Base-by-base conservation (phyloP, 345 rosid species). In the Aquilaria malaccensis region DNA sequence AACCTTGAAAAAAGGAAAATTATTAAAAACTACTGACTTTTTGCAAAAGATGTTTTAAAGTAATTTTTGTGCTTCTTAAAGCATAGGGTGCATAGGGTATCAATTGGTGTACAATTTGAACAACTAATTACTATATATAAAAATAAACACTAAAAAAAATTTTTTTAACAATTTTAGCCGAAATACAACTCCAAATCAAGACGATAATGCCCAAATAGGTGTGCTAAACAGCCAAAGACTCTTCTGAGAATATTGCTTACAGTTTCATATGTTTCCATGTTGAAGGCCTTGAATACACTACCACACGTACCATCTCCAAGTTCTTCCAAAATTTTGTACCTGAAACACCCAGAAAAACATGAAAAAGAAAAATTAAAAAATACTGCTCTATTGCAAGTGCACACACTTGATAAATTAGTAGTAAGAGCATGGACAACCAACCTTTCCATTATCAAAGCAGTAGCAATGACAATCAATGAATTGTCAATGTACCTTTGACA, bases 301-400 rank as follows among this genome's bases (percentile, higher is more conserved):
- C 95, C 98, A 69, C 98, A 92, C 14, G 98, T 87, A 79, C 98
- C 98, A 79, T 89, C 88, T 62, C 98, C 98, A 64, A 92, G 87
- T 83, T 92, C 96, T 77, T 85, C 89, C 57, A 78, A 78, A 72
- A 92, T 70, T 80, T 72, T 85, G 72, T 87, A 92, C 77, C 97
- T 92, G 78, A 48, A 59, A 48, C 30, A 56, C 48, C 62, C 22
- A 22, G 1, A 22, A 22, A 22, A 22, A 22, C 22, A 22, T 22
- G 62, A 55, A 48, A 33, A 29, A 9, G 41, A 49, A 58, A 32
- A n/a, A 30, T 33, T 51, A 68, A 54, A 54, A 15, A 15, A 45
- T 14, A 45, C 41, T 11, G 11, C 33, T 37, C 43, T 37, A 9
- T 9, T 37, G 43, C 30, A 49, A 11, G 62, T 22, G 22, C 53